Conservation (phyloP, 139 green algal genomes). For the Tetradesmus lagerheimii region DNA sequence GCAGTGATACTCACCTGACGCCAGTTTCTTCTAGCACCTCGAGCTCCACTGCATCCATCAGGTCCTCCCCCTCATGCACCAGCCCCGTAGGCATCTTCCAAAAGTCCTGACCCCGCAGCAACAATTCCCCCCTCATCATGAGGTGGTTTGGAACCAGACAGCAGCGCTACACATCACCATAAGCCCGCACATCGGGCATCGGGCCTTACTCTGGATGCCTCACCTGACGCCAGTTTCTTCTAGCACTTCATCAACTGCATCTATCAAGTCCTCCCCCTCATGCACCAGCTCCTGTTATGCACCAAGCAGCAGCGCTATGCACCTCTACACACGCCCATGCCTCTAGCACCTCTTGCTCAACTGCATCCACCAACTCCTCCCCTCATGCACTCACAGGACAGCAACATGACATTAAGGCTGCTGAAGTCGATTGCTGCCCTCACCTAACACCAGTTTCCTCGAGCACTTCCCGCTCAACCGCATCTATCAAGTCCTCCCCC, state of each 20-base stretch:
- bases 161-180: no score
- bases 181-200: no score
- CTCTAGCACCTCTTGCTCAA: slow-evolving; percentile 76
- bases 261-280: slow-evolving; percentile 66
- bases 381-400: slow-evolving; percentile 60
- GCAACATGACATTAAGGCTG: no score
- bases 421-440: no score
- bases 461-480: slow-evolving; percentile 76
- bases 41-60: slow-evolving; percentile 65
- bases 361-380: slow-evolving; percentile 72
- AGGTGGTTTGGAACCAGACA: no score
- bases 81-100: slow-evolving; percentile 91
- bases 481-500: slow-evolving; percentile 72
- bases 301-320: no score
- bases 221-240: slow-evolving; percentile 67
- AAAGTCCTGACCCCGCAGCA: slow-evolving; percentile 73
- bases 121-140: no score
- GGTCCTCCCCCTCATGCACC: slow-evolving; percentile 66
- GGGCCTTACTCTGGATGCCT: background rate
- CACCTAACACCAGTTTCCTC: slow-evolving; percentile 69
- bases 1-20: slow-evolving; percentile 24
- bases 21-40: slow-evolving; percentile 79
- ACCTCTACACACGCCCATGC: no score
- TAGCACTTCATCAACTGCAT: slow-evolving; percentile 75
- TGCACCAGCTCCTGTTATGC: slow-evolving; percentile 72